Percentiles rank a stretch among this genome's conserved stretches.
These are phyloP conservation scores for Ophiostoma ulmi DNA, from an alignment of 2,329 filamentous ascomycete genomes.

Conservation along the genomic window DNA sequence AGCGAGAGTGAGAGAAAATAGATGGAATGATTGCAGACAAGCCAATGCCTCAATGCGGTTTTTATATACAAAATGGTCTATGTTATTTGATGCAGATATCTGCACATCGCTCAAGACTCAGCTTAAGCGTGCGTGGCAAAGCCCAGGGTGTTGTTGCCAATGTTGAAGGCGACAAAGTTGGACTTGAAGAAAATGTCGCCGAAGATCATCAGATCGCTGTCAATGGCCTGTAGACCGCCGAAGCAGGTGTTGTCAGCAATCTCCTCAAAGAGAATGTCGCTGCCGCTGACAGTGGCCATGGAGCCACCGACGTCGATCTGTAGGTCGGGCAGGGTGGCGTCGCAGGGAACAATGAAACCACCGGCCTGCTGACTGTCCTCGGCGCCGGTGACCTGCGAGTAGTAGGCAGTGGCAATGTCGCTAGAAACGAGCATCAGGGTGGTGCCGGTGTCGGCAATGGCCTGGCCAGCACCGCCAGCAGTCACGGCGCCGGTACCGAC, in stretches of 20 bases:
- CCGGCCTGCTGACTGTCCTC: conserved; percentile 38
- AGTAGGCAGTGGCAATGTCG: conserved; percentile 47
- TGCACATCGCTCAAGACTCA: too few relatives aligned
- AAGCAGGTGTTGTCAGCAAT: conserved; percentile 56
- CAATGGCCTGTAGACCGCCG: conserved; percentile 60
- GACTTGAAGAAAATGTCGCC: conserved; percentile 59
- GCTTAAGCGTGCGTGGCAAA: conserved; percentile 44
- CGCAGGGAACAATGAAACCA: conserved; percentile 46
- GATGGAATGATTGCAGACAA: conserved; percentile 7
- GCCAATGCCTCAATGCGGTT: background rate
- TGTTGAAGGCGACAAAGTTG: conserved; percentile 55
- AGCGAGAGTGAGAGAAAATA: background rate
- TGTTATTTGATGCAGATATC: background rate
- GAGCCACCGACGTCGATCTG: conserved; percentile 52
- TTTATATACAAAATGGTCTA: background rate
- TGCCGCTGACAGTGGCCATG: conserved; percentile 52
- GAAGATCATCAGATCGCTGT: conserved; percentile 54
- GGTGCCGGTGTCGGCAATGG: conserved; percentile 56
- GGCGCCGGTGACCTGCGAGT: conserved; percentile 43
- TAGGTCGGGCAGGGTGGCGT: conserved; percentile 44
- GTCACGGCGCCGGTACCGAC: conserved; percentile 44
- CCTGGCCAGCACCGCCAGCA: conserved; percentile 39
- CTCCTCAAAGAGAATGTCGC: conserved; percentile 49
- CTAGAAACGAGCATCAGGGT: conserved; percentile 58
- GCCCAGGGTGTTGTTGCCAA: conserved; percentile 50